Base-by-base conservation (phyloP, 805 yeast genomes). In the Barnettozyma sp. region DNA sequence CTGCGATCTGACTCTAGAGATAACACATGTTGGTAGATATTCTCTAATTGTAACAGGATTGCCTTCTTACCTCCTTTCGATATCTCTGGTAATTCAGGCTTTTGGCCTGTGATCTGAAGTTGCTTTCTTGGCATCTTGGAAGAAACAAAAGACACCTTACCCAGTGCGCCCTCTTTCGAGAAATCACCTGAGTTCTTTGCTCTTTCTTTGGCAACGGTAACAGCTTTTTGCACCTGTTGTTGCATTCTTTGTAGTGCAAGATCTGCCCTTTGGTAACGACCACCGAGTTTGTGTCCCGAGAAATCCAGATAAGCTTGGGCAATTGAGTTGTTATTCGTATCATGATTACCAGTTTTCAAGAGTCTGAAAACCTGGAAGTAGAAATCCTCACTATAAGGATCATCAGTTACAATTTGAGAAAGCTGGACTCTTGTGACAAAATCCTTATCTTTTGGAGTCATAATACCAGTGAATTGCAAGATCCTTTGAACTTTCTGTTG, bases 401-500 rank as follows among this genome's bases (percentile, higher is more conserved):
- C 97, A 38, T 88, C 97, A 9, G 96, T 83, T 33, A 92, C 96
- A 60, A 92, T 82, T 58, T 88, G 96, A 33, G 95, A 86, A 44
- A 92, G 71, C 62, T 92, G 98, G 55, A 88, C 80, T 56, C 97
- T 74, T 29, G 96, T 86, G 33, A 92, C 90, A 55, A 84, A 87
- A 62, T 90, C 96, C 63, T 88, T 88, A 59, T 92, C 98, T 64
- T 90, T 83, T 39, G 95, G 95, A 51, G 87, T 85, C 98, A 92
- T 92, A 44, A 92, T 76, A 44, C 97, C 97, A 20, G 92, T 82
- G 63, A 80, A 85, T 52, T 76, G 78, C 54, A 82, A 70, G 50
- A 86, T 83, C 44, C 81, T 71, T 31, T 77, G 70, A 34, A 82
- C 87, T 56, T 83, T 82, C 41, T 78, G 79, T 45, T 79, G 85